These are phyloP conservation scores for Adansonia gregorii DNA, from an alignment of 441 rosid genomes.

Conservation along the genomic window DNA sequence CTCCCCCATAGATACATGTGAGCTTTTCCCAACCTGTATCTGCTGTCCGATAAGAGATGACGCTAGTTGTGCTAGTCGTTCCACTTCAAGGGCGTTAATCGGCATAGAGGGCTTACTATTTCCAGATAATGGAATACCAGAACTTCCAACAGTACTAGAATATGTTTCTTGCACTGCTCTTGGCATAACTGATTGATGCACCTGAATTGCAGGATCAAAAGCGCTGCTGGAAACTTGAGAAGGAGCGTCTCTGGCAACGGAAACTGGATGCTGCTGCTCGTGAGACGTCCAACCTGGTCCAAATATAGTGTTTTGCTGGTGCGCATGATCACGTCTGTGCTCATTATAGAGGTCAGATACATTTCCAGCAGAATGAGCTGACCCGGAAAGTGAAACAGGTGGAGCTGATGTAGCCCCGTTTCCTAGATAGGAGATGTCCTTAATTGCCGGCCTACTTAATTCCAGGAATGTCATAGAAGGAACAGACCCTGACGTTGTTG, in stretches of 20 bases:
- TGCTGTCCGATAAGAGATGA: conserved; percentile 74
- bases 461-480: conserved; percentile 44
- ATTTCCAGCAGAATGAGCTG: conserved; percentile 42
- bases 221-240: conserved; percentile 40
- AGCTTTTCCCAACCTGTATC: conserved; percentile 47
- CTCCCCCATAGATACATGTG: conserved; percentile 41
- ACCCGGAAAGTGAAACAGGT: conserved; percentile 39
- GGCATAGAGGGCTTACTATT: conserved; percentile 35
- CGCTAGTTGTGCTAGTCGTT: conserved; percentile 72
- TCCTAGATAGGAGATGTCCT: conserved; percentile 39
- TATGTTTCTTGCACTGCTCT: conserved; percentile 45
- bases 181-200: conserved; percentile 37
- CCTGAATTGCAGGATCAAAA: conserved; percentile 43
- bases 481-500: conserved; percentile 38
- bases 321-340: conserved; percentile 47
- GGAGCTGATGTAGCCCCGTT: conserved; percentile 40
- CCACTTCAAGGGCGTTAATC: conserved; percentile 58
- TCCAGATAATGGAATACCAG: conserved; percentile 41
- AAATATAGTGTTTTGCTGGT: conserved; percentile 37
- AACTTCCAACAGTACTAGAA: conserved; percentile 35
- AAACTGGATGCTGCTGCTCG: conserved; percentile 39
- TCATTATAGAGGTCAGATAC: conserved; percentile 45
- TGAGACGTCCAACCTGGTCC: conserved; percentile 55
- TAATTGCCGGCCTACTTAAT: conserved; percentile 39
- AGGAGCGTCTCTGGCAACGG: conserved; percentile 44